A percentile compares a stretch with the other conserved stretches of the same genome.
These are phyloP conservation scores for Wickerhamia fluorescens DNA, from an alignment of 805 yeast genomes.

Conservation along the genomic window DNA sequence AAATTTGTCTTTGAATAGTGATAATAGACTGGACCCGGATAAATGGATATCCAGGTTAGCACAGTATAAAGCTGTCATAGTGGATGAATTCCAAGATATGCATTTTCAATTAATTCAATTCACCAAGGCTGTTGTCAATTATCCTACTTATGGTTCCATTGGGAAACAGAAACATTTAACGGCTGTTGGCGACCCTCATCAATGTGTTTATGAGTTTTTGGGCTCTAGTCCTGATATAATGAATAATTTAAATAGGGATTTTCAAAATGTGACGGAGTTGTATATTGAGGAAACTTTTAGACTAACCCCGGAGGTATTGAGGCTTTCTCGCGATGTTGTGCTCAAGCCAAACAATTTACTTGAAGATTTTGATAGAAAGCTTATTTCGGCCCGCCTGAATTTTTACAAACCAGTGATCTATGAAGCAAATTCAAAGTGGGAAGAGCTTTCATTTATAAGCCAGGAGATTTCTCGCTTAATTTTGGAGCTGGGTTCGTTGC, in stretches of 20 bases:
- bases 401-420: conserved; percentile 18
- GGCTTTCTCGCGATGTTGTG: conserved; percentile 29
- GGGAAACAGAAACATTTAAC: conserved; percentile 39
- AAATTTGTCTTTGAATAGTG: too few species aligned
- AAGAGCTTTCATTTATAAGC: conserved; percentile 38
- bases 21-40: too few species aligned
- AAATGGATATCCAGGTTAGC: conserved; percentile 15
- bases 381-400: conserved; percentile 10
- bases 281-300: conserved; percentile 50
- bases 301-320: conserved; percentile 50
- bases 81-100: conserved; percentile 74
- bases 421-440: conserved; percentile 12
- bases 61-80: conserved; percentile 35
- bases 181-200: conserved; percentile 66
- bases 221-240: conserved; percentile 41
- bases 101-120: conserved; percentile 44
- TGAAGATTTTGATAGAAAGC: conserved; percentile 1
- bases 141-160: too few species aligned
- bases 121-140: conserved; percentile 29
- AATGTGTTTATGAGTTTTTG: conserved; percentile 61
- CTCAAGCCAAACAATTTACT: conserved; percentile 6
- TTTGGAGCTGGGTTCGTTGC: conserved; percentile 32
- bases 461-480: conserved; percentile 39
- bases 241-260: conserved; percentile 12
- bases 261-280: conserved; percentile 20